These are phyloP conservation scores for Pyrus pyrifolia DNA, from an alignment of 306 rosid species.

Conservation along the genomic window DNA sequence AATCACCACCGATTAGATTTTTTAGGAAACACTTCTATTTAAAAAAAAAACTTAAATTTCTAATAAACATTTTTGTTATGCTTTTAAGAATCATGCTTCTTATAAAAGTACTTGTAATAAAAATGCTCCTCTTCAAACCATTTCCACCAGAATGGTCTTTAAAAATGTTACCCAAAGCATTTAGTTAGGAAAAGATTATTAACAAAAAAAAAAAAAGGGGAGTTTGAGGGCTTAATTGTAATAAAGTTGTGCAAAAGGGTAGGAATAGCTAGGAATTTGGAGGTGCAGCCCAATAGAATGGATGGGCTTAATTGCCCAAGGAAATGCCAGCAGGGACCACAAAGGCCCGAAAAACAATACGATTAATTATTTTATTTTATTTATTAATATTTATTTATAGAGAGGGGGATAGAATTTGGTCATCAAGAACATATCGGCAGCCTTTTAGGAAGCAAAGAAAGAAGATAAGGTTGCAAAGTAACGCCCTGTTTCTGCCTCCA, in stretches of 20 bases:
- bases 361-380: too few relatives aligned
- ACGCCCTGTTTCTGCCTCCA: neutral
- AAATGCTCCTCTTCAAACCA: neutral
- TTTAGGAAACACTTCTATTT: too few relatives aligned
- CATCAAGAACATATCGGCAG: neutral
- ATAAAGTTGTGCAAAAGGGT: neutral
- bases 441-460: constrained; percentile 3
- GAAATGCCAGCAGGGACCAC: neutral
- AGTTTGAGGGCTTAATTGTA: neutral
- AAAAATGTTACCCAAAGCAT: neutral
- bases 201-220: too few relatives aligned
- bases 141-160: neutral
- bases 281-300: neutral
- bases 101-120: too few relatives aligned
- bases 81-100: too few relatives aligned
- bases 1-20: too few relatives aligned
- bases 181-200: neutral
- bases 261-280: neutral
- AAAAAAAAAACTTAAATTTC: too few relatives aligned
- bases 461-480: neutral
- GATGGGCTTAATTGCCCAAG: neutral
- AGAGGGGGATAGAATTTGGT: neutral
- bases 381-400: neutral
- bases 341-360: too few relatives aligned
- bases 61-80: too few relatives aligned